Base-by-base conservation (phyloP, 306 rosid species). In the Lathyrus oleraceus region DNA sequence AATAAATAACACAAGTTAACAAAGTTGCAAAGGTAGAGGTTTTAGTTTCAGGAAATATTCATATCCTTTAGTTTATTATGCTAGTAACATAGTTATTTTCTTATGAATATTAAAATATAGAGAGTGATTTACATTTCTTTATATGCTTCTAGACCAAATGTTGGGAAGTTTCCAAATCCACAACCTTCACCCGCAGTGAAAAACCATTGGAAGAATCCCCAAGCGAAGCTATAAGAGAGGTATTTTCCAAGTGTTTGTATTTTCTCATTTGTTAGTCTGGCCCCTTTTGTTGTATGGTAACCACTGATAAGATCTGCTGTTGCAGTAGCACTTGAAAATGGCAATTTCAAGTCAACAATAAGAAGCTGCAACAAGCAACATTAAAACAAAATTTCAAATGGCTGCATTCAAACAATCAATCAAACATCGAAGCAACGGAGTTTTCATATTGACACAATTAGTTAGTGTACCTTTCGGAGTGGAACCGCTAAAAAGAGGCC, bases 171-270 rank as follows among this genome's bases (percentile, higher is more conserved):
- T 32, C 0, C 38, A 78, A 84, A 84, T 64, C 88, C 88, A 8
- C 85, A 84, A 7, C 3, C 63, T n/a, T 84, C 88, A 11, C 85
- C 81, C 5, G 81, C 81, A 71, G 85, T 74, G 75, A 66, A 84
- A 73, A 84, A 84, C 85, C 85, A 84, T 51, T 84, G 85, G 77
- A 84, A 81, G 69, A 78, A 67, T 38, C 83, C 76, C 85, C 88
- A 84, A 0, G 75, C 32, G 76, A 84, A 81, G 69, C 88, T 84
- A 64, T 74, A 56, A 43, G 79, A 71, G 71, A 81, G 77, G 69
- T 77, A 84, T 61, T 78, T 84, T 73, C 88, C 88, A 39, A 84
- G 58, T 47, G 80, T 20, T 16, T 2, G 16, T 53, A 84, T 83
- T 81, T 84, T 81, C 69, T 78, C 78, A 83, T 78, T 84, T 23